Evolutionary conservation across 2,329 filamentous ascomycete species (phyloP).

Genomic region (Pezicula rhizophila): DNA sequence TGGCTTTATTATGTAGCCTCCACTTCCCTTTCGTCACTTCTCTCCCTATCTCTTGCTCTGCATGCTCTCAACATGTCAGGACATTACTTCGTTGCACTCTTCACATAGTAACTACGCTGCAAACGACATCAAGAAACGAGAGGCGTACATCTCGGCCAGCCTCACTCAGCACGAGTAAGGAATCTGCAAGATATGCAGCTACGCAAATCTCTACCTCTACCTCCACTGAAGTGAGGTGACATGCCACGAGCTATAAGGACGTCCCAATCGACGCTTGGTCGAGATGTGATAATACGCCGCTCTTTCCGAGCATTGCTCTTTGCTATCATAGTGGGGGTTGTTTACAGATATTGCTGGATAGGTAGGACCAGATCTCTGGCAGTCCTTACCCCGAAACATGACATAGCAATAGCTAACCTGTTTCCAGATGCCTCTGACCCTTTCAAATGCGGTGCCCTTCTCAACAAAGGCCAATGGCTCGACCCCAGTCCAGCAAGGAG

Average conservation of each 20-base stretch:
- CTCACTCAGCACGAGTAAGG: background rate
- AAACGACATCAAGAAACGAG: background rate
- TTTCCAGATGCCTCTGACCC: constrained; percentile 34
- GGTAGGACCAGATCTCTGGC: constrained; percentile 8
- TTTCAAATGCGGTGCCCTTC: constrained; percentile 46
- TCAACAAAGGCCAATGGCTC: constrained; percentile 46
- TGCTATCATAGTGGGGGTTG: constrained; percentile 15
- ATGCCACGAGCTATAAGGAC: constrained; percentile 2
- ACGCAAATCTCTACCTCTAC: background rate
- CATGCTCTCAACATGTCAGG: background rate
- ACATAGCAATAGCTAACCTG: background rate
- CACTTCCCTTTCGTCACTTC: background rate
- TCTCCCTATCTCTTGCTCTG: background rate
- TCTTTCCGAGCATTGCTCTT: constrained; percentile 15
- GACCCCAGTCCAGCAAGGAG: constrained; percentile 25
- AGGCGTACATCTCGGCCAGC: background rate
- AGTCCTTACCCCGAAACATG: background rate
- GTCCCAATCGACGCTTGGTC: constrained; percentile 1
- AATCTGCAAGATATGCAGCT: background rate
- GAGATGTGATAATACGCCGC: constrained; percentile 8
- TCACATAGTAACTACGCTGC: background rate
- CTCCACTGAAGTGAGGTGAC: background rate
- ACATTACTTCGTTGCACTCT: background rate
- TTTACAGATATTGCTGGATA: constrained; percentile 26
- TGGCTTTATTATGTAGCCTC: background rate